Evolutionary conservation across 805 yeast genomes (phyloP).

Genomic region (Clavispora vitiphila): DNA sequence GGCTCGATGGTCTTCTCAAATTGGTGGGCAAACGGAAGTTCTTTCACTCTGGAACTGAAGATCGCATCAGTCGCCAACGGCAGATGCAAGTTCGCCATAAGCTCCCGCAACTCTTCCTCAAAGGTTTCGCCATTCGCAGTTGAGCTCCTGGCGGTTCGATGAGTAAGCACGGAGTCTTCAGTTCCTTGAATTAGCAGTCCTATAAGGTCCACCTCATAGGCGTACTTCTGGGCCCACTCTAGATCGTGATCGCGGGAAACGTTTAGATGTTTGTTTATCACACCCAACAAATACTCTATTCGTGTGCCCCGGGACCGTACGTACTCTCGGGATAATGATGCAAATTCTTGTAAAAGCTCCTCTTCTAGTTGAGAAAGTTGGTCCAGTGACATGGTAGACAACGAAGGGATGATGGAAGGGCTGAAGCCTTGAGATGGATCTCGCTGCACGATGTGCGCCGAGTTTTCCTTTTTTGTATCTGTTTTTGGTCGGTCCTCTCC

Average conservation of each 20-base stretch:
- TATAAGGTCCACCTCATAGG: slow-evolving; percentile 31
- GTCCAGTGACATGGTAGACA: slow-evolving; percentile 19
- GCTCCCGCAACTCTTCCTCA: slow-evolving; percentile 27
- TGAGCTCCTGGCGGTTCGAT: not conserved
- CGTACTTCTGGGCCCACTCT: slow-evolving; percentile 29
- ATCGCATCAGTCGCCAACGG: slow-evolving; percentile 31
- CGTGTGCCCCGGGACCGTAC: slow-evolving; percentile 25
- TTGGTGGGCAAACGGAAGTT: slow-evolving; percentile 20
- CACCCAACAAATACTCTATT: slow-evolving; percentile 21
- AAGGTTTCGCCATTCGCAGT: slow-evolving; percentile 19
- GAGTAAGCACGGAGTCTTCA: slow-evolving; percentile 23
- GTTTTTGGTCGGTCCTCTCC: not conserved
- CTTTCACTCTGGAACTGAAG: slow-evolving; percentile 12
- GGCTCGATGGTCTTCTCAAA: slow-evolving; percentile 20
- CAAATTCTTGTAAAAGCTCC: slow-evolving; percentile 20
- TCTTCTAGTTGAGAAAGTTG: slow-evolving; percentile 21
- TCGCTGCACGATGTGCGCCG: not conserved
- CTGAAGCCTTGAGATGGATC: slow-evolving; percentile 5
- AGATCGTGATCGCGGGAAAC: slow-evolving; percentile 23
- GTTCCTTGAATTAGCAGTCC: slow-evolving; percentile 26
- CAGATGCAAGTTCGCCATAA: slow-evolving; percentile 26
- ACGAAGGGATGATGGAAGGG: slow-evolving; percentile 10
- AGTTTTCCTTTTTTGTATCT: not conserved
- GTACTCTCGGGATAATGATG: slow-evolving; percentile 20
- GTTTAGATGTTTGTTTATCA: slow-evolving; percentile 22